phyloP scores from a whole-genome alignment of 2,329 filamentous ascomycete species.

The Neofusicoccum parvum region DNA sequence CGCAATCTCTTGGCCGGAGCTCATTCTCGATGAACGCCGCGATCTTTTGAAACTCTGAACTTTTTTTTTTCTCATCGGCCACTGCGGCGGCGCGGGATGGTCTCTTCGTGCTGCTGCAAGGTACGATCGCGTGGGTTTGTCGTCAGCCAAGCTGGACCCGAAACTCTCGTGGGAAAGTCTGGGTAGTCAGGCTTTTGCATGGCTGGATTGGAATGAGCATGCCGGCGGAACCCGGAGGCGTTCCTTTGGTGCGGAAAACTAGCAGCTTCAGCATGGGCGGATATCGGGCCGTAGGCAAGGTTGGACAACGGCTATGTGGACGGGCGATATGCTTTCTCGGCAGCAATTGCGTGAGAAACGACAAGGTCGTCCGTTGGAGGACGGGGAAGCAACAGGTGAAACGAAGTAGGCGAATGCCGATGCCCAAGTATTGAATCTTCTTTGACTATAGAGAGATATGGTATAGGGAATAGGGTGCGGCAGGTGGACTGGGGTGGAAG shows the following conservation, averaged over 20 bases:
- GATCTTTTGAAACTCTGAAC: too few relatives aligned
- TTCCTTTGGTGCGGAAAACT: too few relatives aligned
- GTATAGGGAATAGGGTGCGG: too few relatives aligned
- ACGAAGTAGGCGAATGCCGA: too few relatives aligned
- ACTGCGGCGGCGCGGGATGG: not conserved
- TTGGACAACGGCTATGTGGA: not conserved
- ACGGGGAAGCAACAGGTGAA: too few relatives aligned
- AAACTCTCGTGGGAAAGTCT: not conserved
- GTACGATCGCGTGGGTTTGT: not conserved
- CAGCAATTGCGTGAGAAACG: not conserved
- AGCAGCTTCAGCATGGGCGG: not conserved
- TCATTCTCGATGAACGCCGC: too few relatives aligned
- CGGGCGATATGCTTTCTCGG: not conserved
- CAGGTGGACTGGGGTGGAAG: not conserved
- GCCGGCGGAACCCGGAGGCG: not conserved
- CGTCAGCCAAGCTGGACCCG: not conserved
- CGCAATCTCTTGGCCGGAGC: too few relatives aligned
- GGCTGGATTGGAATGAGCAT: not conserved
- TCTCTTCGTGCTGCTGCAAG: not conserved
- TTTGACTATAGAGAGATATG: too few relatives aligned
- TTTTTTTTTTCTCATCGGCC: too few relatives aligned
- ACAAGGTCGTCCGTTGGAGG: not conserved
- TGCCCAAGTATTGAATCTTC: too few relatives aligned
- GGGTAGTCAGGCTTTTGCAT: not conserved
- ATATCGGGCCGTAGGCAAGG: not conserved